phyloP scores from a whole-genome alignment of 148 eudicot species.

The Nepenthes mirabilis region DNA sequence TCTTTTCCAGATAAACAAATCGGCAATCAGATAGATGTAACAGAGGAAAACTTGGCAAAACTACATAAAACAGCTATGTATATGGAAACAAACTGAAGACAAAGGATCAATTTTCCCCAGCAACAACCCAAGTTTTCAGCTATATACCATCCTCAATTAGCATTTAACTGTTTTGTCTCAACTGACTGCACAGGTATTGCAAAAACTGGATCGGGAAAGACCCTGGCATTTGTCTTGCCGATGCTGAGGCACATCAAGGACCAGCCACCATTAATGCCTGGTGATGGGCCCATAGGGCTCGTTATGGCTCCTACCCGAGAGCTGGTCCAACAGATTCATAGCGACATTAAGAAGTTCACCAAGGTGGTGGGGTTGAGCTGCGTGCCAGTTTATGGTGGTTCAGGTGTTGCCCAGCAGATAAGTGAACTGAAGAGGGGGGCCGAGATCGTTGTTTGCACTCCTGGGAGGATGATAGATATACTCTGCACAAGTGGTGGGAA shows the following conservation, averaged over 20 bases:
- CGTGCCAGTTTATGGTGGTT: conserved; percentile 85
- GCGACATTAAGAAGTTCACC: conserved; percentile 62
- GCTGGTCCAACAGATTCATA: conserved; percentile 77
- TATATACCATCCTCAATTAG: no score
- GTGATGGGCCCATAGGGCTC: conserved; percentile 77
- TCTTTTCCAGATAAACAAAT: no score
- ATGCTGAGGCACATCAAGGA: conserved; percentile 82
- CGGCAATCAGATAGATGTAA: no score
- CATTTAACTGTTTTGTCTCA: no score
- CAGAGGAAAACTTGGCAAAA: no score
- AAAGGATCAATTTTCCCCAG: no score
- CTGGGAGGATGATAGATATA: conserved; percentile 85
- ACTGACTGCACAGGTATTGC: conserved; percentile 29
- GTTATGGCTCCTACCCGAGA: conserved; percentile 87
- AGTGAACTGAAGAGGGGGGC: conserved; percentile 71
- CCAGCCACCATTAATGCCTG: conserved; percentile 67
- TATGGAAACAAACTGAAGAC: no score
- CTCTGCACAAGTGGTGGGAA: conserved; percentile 72
- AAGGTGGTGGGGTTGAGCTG: conserved; percentile 58
- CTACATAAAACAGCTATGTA: no score
- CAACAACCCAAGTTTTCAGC: no score
- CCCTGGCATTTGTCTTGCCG: conserved; percentile 76
- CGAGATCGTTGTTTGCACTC: conserved; percentile 81
- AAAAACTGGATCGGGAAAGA: conserved; percentile 81
- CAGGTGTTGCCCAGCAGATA: conserved; percentile 75